Conservation (phyloP, 257 asterid genomes). For the Solanum etuberosum region DNA sequence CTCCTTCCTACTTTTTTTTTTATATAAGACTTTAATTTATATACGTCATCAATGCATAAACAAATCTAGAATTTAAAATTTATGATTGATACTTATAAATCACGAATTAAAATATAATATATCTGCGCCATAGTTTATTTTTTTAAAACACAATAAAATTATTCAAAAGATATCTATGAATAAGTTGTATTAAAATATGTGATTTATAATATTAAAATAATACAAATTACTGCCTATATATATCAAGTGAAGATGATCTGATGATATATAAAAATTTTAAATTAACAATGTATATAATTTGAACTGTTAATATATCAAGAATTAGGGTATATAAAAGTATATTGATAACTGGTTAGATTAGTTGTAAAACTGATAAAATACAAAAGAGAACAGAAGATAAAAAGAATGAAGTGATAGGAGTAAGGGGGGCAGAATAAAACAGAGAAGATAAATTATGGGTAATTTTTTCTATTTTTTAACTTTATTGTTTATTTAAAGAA, state of each 20-base stretch:
- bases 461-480: neutral
- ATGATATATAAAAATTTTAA: neutral
- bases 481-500: neutral
- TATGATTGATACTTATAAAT: neutral
- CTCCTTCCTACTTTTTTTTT: no score
- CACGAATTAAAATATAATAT: no score
- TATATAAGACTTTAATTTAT: no score
- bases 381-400: neutral
- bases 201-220: neutral
- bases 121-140: neutral
- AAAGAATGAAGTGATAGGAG: neutral
- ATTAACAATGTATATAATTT: neutral
- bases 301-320: neutral
- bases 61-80: neutral
- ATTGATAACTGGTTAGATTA: neutral
- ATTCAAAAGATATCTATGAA: neutral
- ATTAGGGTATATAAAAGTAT: neutral
- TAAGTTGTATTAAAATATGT: neutral
- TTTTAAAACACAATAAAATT: neutral
- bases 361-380: neutral
- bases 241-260: neutral
- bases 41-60: neutral
- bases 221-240: neutral
- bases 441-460: neutral
- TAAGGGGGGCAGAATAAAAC: neutral